Evolutionary conservation across 257 asterid genomes (phyloP).

Genomic region (Rubia yunnanensis): DNA sequence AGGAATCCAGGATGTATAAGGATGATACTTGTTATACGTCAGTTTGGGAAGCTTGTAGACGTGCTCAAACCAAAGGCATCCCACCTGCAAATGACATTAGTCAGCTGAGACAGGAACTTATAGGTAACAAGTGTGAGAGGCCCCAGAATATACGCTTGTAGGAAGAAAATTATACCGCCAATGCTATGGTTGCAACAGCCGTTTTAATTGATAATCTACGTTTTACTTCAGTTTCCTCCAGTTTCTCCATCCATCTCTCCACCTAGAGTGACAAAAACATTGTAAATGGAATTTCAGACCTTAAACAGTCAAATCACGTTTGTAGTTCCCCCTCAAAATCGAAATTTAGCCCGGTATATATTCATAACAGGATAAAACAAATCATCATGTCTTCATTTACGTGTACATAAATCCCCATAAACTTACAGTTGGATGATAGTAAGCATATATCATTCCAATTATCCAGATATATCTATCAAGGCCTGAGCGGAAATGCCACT

Average conservation of each 20-base stretch:
- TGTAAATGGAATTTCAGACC: slow-evolving; percentile 1
- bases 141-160: slow-evolving; percentile 51
- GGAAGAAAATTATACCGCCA: slow-evolving; percentile 39
- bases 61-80: slow-evolving; percentile 73
- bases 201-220: slow-evolving; percentile 64
- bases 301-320: neutral
- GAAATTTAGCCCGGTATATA: neutral
- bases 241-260: slow-evolving; percentile 94
- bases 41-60: slow-evolving; percentile 87
- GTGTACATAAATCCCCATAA: slow-evolving; percentile 7
- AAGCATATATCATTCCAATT: slow-evolving; percentile 78
- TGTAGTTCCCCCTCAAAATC: neutral
- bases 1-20: slow-evolving; percentile 99
- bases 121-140: neutral
- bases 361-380: slow-evolving; percentile 3
- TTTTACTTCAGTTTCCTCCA: slow-evolving; percentile 78
- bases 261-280: slow-evolving; percentile 41
- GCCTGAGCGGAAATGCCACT: slow-evolving; percentile 94
- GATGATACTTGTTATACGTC: slow-evolving; percentile 83
- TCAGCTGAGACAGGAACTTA: neutral
- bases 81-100: slow-evolving; percentile 14
- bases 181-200: slow-evolving; percentile 38
- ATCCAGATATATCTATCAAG: slow-evolving; percentile 91
- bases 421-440: slow-evolving; percentile 71
- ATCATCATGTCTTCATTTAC: neutral